A percentile compares a stretch with the other conserved stretches of the same genome.
These are phyloP conservation scores for Cucurbita pepo DNA, from an alignment of 306 rosid genomes.

Conservation along the genomic window DNA sequence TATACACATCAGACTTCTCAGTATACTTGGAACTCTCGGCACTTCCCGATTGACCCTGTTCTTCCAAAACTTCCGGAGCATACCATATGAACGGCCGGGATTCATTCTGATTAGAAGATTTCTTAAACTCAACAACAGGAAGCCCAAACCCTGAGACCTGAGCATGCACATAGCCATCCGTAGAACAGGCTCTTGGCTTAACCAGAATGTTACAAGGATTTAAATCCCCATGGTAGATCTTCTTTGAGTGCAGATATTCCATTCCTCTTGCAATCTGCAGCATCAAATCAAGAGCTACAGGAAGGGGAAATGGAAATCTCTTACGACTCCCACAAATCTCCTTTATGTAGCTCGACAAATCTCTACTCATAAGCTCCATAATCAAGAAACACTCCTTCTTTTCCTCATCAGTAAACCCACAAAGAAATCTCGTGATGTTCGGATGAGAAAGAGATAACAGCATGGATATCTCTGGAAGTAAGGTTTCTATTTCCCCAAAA, in stretches of 20 bases:
- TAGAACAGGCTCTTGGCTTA: conserved; percentile 38
- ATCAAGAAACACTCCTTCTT: conserved; percentile 62
- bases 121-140: conserved; percentile 29
- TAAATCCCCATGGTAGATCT: conserved; percentile 54
- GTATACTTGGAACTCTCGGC: conserved; percentile 26
- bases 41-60: conserved; percentile 42
- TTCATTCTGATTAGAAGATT: conserved; percentile 41
- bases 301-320: conserved; percentile 46
- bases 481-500: conserved; percentile 49
- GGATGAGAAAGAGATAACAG: conserved; percentile 71
- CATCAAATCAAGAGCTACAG: conserved; percentile 78
- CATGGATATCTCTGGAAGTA: conserved; percentile 39
- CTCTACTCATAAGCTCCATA: conserved; percentile 72
- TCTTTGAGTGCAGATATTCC: conserved; percentile 67
- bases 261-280: conserved; percentile 88
- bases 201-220: conserved; percentile 63
- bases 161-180: conserved; percentile 54
- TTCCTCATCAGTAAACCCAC: conserved; percentile 67
- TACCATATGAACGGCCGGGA: conserved; percentile 53
- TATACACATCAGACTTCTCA: conserved; percentile 76
- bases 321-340: conserved; percentile 50
- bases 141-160: conserved; percentile 66
- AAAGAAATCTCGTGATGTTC: conserved; percentile 41
- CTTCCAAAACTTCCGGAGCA: conserved; percentile 86
- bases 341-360: conserved; percentile 40